phyloP scores from a whole-genome alignment of 2,329 filamentous ascomycete species.

The Cordyceps farinosa region DNA sequence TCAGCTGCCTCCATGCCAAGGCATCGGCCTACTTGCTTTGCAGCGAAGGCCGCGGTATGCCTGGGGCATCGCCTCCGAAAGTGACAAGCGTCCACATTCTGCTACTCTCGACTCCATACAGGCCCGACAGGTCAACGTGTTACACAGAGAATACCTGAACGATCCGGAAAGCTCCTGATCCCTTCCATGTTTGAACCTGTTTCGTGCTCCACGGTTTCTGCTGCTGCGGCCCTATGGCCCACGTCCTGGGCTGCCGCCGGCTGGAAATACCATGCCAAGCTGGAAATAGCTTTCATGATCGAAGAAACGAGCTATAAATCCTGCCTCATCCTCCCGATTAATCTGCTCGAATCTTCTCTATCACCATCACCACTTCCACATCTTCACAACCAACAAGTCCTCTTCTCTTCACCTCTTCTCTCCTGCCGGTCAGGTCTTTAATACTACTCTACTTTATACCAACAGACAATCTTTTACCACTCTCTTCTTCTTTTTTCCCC shows the following conservation, averaged over 20 bases:
- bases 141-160: neutral
- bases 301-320: slow-evolving; percentile 13
- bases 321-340: neutral
- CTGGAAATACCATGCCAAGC: neutral
- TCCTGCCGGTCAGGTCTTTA: slow-evolving; percentile 17
- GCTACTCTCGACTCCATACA: neutral
- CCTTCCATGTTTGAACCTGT: slow-evolving; percentile 14
- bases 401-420: neutral
- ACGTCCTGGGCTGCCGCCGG: neutral
- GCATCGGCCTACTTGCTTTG: neutral
- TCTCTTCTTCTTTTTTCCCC: neutral
- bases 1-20: neutral
- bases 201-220: slow-evolving; percentile 5
- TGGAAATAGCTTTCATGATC: neutral
- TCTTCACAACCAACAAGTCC: slow-evolving; percentile 12
- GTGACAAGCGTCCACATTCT: neutral
- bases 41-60: neutral
- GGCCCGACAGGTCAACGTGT: neutral
- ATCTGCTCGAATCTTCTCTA: slow-evolving; percentile 17
- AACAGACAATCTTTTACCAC: neutral
- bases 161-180: slow-evolving; percentile 15
- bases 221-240: neutral
- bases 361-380: slow-evolving; percentile 14
- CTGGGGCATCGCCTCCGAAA: neutral
- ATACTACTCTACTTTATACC: neutral